These are phyloP conservation scores for Eudorina sp. DNA, from an alignment of 139 green algal genomes.

Conservation along the genomic window DNA sequence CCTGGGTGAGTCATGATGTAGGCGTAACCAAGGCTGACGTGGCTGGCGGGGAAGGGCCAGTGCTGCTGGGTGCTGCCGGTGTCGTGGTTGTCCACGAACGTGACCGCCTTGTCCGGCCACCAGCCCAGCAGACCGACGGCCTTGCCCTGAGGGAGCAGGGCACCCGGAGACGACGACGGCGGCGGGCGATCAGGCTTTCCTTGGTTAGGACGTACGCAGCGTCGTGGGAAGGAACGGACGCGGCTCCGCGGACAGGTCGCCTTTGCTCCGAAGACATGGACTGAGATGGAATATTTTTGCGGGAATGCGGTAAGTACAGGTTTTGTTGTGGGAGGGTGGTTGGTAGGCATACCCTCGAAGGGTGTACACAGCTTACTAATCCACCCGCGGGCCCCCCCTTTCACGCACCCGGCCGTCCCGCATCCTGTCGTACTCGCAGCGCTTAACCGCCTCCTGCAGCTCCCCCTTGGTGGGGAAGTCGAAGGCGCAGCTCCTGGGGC, in stretches of 20 bases:
- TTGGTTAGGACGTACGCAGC: no score
- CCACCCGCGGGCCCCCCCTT: no score
- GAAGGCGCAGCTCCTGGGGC: constrained; percentile 79
- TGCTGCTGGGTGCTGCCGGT: constrained; percentile 66
- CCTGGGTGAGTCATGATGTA: constrained; percentile 98
- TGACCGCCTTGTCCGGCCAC: constrained; percentile 84
- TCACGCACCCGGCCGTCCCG: constrained; percentile 25
- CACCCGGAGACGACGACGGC: no score
- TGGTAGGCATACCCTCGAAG: no score
- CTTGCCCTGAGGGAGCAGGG: constrained; percentile 74
- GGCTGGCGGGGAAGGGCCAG: constrained; percentile 84
- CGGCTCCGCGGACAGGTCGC: no score
- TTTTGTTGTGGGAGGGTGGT: no score
- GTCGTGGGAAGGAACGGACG: no score
- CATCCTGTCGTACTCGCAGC: constrained; percentile 73
- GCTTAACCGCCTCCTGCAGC: constrained; percentile 63
- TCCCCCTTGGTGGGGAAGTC: constrained; percentile 94
- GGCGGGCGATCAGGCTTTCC: no score
- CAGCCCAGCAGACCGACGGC: constrained; percentile 88
- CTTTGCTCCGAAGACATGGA: no score
- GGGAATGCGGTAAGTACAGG: no score
- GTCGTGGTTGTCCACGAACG: constrained; percentile 90
- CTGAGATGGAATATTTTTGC: no score
- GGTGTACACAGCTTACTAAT: no score
- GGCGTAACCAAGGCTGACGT: constrained; percentile 85